These are phyloP conservation scores for Saturnispora halmiae DNA, from an alignment of 805 yeast genomes.

Conservation along the genomic window DNA sequence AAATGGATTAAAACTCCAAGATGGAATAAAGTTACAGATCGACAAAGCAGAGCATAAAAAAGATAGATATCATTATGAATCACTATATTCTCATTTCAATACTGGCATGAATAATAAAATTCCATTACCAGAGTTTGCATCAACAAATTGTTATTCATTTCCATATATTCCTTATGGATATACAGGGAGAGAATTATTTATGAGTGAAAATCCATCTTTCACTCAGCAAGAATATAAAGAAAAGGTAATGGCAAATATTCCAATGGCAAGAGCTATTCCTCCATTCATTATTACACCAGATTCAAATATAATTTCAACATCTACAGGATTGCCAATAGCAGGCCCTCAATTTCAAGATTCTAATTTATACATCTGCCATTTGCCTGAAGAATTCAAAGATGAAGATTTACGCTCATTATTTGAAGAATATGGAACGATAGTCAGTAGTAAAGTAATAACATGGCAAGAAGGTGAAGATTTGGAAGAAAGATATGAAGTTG, in stretches of 20 bases:
- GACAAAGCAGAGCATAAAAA: constrained; percentile 38
- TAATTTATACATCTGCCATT: constrained; percentile 60
- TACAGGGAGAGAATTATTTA: no score
- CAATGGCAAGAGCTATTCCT: constrained; percentile 9
- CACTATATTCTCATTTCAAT: constrained; percentile 14
- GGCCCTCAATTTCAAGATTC: constrained; percentile 54
- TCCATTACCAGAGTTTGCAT: background rate
- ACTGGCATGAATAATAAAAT: background rate
- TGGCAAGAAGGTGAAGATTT: constrained; percentile 29
- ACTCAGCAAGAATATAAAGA: no score
- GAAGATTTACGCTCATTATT: constrained; percentile 39
- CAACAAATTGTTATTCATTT: no score
- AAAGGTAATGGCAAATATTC: no score
- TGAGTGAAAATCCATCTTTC: no score
- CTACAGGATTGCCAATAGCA: constrained; percentile 33
- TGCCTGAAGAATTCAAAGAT: constrained; percentile 49
- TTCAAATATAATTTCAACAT: constrained; percentile 22
- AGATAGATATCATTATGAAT: constrained; percentile 23
- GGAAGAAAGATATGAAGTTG: constrained; percentile 12
- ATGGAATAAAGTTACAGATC: constrained; percentile 26
- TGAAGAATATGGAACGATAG: constrained; percentile 39
- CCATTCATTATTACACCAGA: constrained; percentile 25
- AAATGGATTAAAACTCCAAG: constrained; percentile 33
- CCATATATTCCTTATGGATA: no score
- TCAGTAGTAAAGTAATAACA: constrained; percentile 49